Conservation (phyloP, 225 moss, liverwort and hornwort species). For the Marchantia polymorpha region DNA sequence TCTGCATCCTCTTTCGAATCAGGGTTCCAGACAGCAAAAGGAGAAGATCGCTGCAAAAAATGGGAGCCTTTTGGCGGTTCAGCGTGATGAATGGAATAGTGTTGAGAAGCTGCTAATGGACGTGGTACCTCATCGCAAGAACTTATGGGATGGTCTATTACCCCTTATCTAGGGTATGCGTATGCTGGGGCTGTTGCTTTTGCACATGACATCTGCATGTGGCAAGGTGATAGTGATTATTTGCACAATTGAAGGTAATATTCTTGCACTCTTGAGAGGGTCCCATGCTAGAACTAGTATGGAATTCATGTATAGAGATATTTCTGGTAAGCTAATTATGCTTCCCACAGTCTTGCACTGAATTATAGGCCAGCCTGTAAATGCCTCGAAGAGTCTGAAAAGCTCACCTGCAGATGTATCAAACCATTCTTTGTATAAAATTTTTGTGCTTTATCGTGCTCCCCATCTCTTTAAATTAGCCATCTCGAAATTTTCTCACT, state of each 20-base stretch:
- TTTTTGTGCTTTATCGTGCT: slow-evolving; percentile 4
- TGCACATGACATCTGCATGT: not conserved
- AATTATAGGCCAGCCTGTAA: not conserved
- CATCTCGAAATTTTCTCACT: not conserved
- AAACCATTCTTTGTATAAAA: slow-evolving; percentile 29
- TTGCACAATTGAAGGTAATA: slow-evolving; percentile 2
- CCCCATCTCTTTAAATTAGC: not conserved
- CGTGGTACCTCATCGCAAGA: slow-evolving; percentile 29
- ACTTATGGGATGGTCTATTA: slow-evolving; percentile 33
- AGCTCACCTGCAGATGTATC: slow-evolving; percentile 8
- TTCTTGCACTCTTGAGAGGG: slow-evolving; percentile 4
- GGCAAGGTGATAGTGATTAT: not conserved
- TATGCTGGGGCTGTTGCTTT: not conserved
- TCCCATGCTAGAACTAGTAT: not conserved
- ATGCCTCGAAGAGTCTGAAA: slow-evolving; percentile 3
- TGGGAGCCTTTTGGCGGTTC: not conserved
- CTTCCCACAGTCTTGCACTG: not conserved
- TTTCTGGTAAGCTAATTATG: not conserved
- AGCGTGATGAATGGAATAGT: slow-evolving; percentile 4
- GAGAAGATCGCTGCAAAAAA: slow-evolving; percentile 4
- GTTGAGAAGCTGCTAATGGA: slow-evolving; percentile 26
- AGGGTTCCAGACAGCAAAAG: slow-evolving; percentile 25
- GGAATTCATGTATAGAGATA: not conserved
- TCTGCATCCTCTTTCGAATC: not conserved
- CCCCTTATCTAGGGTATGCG: slow-evolving; percentile 4